A percentile compares a stretch with the other conserved stretches of the same genome.
Conservation (phyloP, 2,329 filamentous ascomycete species). For the Aspergillus alliaceus region DNA sequence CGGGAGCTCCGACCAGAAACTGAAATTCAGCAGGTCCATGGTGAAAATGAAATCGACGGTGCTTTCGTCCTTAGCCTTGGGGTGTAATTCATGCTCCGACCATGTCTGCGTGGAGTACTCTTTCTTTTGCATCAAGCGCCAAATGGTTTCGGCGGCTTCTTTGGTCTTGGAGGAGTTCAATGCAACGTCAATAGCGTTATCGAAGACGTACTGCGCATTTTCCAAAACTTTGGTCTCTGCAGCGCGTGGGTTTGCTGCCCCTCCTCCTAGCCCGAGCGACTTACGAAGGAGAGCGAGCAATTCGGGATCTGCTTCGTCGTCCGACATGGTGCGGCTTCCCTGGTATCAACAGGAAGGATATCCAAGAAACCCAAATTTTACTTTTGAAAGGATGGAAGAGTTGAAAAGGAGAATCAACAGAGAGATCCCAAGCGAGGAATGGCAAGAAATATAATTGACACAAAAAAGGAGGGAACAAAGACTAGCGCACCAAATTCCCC, state of each 20-base stretch:
- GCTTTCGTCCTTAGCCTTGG: slow-evolving; percentile 73
- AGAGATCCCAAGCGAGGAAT: background rate
- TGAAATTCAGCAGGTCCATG: slow-evolving; percentile 96
- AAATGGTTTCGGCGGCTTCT: slow-evolving; percentile 75
- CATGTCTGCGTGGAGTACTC: slow-evolving; percentile 81
- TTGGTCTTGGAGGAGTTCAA: slow-evolving; percentile 82
- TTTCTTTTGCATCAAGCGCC: slow-evolving; percentile 78
- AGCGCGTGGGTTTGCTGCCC: slow-evolving; percentile 53
- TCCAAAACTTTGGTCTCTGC: slow-evolving; percentile 81
- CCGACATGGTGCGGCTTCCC: slow-evolving; percentile 63
- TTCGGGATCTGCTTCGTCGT: slow-evolving; percentile 88
- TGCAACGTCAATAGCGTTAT: slow-evolving; percentile 91
- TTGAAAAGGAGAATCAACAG: background rate
- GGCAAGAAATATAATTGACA: background rate
- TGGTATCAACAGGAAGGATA: background rate
- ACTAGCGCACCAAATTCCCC: background rate
- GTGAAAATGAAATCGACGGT: slow-evolving; percentile 93
- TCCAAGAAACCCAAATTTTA: background rate
- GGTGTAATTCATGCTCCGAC: slow-evolving; percentile 87
- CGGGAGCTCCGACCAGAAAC: slow-evolving; percentile 80
- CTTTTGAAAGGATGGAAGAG: background rate
- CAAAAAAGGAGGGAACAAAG: background rate
- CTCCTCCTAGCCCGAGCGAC: slow-evolving; percentile 66
- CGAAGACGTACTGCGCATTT: slow-evolving; percentile 80
- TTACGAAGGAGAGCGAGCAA: slow-evolving; percentile 82